These are phyloP conservation scores for Aspergillus melleus DNA, from an alignment of 2,329 filamentous ascomycete genomes.

Conservation along the genomic window DNA sequence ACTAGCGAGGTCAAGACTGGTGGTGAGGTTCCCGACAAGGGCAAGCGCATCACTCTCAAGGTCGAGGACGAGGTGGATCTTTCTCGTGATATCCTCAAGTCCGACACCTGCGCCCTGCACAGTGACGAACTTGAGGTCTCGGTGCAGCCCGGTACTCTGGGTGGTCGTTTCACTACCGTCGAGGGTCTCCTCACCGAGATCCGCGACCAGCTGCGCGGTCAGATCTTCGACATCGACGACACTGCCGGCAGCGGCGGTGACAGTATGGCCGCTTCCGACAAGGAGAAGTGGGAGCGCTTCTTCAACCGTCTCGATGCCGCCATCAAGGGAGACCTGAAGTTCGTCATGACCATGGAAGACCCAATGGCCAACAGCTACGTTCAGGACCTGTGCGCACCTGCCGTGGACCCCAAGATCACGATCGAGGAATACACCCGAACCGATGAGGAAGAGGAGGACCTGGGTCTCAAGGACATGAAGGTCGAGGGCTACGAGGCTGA, in stretches of 20 bases:
- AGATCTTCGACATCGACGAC: slow-evolving; percentile 78
- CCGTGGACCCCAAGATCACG: slow-evolving; percentile 80
- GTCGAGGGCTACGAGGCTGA: slow-evolving; percentile 78
- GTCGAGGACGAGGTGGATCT: slow-evolving; percentile 73
- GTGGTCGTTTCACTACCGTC: slow-evolving; percentile 94
- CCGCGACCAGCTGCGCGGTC: slow-evolving; percentile 79
- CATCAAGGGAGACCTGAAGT: slow-evolving; percentile 76
- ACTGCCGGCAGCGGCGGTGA: slow-evolving; percentile 66
- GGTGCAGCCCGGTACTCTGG: slow-evolving; percentile 90
- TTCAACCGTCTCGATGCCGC: slow-evolving; percentile 75
- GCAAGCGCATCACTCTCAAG: slow-evolving; percentile 76
- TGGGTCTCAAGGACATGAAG: slow-evolving; percentile 91
- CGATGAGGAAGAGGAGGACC: slow-evolving; percentile 87
- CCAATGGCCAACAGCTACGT: slow-evolving; percentile 92
- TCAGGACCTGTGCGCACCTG: slow-evolving; percentile 76
- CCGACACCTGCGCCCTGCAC: slow-evolving; percentile 82
- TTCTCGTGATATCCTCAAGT: slow-evolving; percentile 91
- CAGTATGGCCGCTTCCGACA: slow-evolving; percentile 67
- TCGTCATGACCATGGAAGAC: slow-evolving; percentile 81
- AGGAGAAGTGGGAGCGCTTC: slow-evolving; percentile 75
- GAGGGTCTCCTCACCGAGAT: slow-evolving; percentile 93
- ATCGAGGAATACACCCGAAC: slow-evolving; percentile 83
- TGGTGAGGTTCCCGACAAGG: slow-evolving; percentile 82
- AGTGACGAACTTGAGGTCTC: slow-evolving; percentile 84
- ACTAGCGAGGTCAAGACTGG: slow-evolving; percentile 98